These are phyloP conservation scores for Lactuca sativa DNA, from an alignment of 129 eudicot species.

Conservation along the genomic window DNA sequence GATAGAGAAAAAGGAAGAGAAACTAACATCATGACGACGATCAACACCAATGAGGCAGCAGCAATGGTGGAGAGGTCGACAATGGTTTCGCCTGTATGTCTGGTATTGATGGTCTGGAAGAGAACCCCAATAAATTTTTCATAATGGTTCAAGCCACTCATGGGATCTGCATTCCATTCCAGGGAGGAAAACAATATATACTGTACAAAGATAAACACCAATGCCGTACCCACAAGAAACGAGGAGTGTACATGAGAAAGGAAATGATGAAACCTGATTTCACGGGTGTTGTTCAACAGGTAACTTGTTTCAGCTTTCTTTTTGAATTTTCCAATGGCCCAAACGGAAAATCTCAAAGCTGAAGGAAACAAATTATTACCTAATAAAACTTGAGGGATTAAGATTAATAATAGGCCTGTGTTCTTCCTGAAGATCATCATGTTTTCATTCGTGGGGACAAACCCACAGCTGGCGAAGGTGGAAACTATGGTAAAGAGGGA, in stretches of 20 bases:
- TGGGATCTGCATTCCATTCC: conserved; percentile 50
- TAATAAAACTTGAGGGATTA: conserved; percentile 63
- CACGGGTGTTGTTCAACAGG: conserved; percentile 39
- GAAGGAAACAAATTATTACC: conserved; percentile 78
- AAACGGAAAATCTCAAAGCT: conserved; percentile 40
- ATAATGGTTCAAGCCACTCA: conserved; percentile 43
- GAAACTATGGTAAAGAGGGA: conserved; percentile 61
- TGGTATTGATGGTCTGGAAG: conserved; percentile 56
- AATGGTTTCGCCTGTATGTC: conserved; percentile 69
- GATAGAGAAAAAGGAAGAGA: conserved; percentile 22
- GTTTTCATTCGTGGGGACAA: conserved; percentile 80
- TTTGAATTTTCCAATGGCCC: conserved; percentile 41
- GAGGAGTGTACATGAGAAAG: conserved; percentile 46
- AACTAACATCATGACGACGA: conserved; percentile 70
- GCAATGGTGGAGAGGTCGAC: conserved; percentile 57
- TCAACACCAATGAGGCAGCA: conserved; percentile 58
- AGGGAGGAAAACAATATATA: conserved; percentile 38
- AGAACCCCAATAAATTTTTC: conserved; percentile 54
- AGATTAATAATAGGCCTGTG: conserved; percentile 58
- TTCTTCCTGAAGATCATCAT: conserved; percentile 63
- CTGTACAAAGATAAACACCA: conserved; percentile 51
- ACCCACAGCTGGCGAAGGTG: conserved; percentile 77
- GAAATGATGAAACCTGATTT: conserved; percentile 47
- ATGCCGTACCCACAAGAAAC: conserved; percentile 37
- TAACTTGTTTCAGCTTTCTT: conserved; percentile 50